phyloP scores from a whole-genome alignment of 228 moss, liverwort and hornwort genomes.

The Sphagnum magellanicum region DNA sequence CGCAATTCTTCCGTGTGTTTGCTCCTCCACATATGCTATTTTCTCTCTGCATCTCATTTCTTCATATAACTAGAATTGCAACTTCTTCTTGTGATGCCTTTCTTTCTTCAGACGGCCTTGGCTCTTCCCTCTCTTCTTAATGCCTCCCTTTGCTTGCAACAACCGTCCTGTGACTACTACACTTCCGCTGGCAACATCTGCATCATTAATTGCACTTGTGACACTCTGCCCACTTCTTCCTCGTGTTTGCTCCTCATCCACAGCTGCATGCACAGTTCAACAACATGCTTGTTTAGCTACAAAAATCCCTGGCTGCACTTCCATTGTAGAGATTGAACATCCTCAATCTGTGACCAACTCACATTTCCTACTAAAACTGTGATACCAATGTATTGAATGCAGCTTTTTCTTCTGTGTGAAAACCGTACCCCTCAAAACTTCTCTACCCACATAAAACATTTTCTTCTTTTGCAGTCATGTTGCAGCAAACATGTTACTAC shows the following conservation, averaged over 20 bases:
- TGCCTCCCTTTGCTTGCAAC: constrained; percentile 62
- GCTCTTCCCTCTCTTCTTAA: constrained; percentile 87
- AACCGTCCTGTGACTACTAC: constrained; percentile 12
- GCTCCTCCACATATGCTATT: constrained; percentile 18
- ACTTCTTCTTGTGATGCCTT: constrained; percentile 64
- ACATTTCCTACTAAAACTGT: no score
- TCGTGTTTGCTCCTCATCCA: constrained; percentile 33
- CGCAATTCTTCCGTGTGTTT: constrained; percentile 42
- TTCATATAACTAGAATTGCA: constrained; percentile 39
- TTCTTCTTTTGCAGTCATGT: no score
- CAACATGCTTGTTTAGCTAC: no score
- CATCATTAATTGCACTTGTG: constrained; percentile 24
- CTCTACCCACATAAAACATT: no score
- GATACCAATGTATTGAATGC: no score
- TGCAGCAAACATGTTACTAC: no score
- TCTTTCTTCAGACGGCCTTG: constrained; percentile 58
- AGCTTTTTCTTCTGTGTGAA: no score
- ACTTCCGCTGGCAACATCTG: constrained; percentile 14
- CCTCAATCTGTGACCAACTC: no score
- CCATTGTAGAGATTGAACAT: no score
- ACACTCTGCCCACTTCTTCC: constrained; percentile 28
- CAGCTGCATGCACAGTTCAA: no score
- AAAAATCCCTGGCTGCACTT: no score
- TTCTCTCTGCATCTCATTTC: neutral
- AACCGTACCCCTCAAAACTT: no score